These are phyloP conservation scores for Diaporthe citrichinensis DNA, from an alignment of 2,329 filamentous ascomycete genomes.

Conservation along the genomic window DNA sequence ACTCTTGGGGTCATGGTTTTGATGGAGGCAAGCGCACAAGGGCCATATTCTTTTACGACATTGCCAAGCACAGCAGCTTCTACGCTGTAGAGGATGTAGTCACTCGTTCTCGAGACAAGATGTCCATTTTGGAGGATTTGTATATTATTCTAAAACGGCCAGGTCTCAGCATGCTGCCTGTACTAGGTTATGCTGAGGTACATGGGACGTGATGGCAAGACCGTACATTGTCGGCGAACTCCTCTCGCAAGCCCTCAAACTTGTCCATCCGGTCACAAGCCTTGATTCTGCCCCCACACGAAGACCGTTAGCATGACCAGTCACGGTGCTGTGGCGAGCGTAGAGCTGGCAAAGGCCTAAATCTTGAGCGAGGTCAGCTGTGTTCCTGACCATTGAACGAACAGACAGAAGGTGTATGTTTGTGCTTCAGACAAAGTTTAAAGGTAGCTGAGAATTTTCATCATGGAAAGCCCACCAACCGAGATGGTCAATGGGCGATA, in stretches of 20 bases:
- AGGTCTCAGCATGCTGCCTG: constrained; percentile 63
- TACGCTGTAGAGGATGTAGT: constrained; percentile 99
- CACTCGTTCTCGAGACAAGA: constrained; percentile 93
- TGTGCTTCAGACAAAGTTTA: constrained; percentile 83
- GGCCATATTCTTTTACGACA: constrained; percentile 90
- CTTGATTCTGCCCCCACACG: constrained; percentile 76
- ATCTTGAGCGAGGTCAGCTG: constrained; percentile 43
- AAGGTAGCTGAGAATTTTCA: constrained; percentile 99
- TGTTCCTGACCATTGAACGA: constrained; percentile 40
- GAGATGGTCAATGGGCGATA: constrained; percentile 75
- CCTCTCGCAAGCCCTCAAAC: constrained; percentile 82
- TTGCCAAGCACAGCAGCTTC: constrained; percentile 91
- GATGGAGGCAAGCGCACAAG: constrained; percentile 73
- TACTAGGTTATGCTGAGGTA: constrained; percentile 49
- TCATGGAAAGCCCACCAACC: constrained; percentile 84
- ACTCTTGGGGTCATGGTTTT: background rate
- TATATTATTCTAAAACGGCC: constrained; percentile 79
- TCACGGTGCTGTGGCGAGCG: constrained; percentile 16
- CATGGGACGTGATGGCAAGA: constrained; percentile 49
- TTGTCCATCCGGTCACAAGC: constrained; percentile 95
- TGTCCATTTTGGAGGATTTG: constrained; percentile 95
- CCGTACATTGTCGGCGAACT: constrained; percentile 90
- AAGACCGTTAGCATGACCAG: constrained; percentile 44
- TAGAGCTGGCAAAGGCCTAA: constrained; percentile 11
- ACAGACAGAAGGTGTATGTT: constrained; percentile 44